Conservation (phyloP, 768 basidiomycete genomes). For the Multifurca ochricompacta region DNA sequence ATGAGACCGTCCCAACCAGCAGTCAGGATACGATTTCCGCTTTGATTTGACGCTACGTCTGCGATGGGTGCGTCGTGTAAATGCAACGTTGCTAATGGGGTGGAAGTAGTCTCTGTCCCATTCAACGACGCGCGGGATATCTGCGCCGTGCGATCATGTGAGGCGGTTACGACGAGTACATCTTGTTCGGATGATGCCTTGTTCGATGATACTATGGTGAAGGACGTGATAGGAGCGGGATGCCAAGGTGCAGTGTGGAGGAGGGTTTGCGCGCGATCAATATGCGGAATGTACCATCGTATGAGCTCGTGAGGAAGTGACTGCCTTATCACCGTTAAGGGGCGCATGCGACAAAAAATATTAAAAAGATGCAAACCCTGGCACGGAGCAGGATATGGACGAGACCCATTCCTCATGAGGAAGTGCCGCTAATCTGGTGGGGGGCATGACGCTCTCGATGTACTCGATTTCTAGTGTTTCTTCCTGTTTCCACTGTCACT, state of each 20-base stretch:
- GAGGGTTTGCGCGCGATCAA: slow-evolving; percentile 64
- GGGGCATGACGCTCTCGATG: slow-evolving; percentile 20
- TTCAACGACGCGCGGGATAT: slow-evolving; percentile 34
- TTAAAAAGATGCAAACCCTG: slow-evolving; percentile 38
- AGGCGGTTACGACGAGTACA: slow-evolving; percentile 54
- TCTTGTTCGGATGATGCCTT: slow-evolving; percentile 24
- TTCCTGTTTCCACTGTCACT: slow-evolving; percentile 41
- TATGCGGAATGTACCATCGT: slow-evolving; percentile 67
- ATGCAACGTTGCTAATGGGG: slow-evolving; percentile 59
- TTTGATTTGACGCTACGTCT: slow-evolving; percentile 47
- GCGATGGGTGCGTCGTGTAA: slow-evolving; percentile 80
- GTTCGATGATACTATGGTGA: slow-evolving; percentile 43
- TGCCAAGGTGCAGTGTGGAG: slow-evolving; percentile 46
- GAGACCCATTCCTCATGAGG: slow-evolving; percentile 96
- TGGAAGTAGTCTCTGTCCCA: slow-evolving; percentile 4
- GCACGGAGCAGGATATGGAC: slow-evolving; percentile 53
- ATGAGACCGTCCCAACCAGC: slow-evolving; percentile 84
- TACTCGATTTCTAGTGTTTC: slow-evolving; percentile 44
- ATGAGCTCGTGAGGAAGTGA: slow-evolving; percentile 69
- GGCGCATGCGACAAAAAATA: not conserved
- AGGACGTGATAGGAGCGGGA: slow-evolving; percentile 58
- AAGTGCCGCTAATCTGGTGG: slow-evolving; percentile 47
- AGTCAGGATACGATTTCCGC: slow-evolving; percentile 64
- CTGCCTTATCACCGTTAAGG: slow-evolving; percentile 31
- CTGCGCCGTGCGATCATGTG: slow-evolving; percentile 71